Evolutionary conservation across 1,139 yeast species (phyloP).

Genomic region (Saccharomyces uvarum): DNA sequence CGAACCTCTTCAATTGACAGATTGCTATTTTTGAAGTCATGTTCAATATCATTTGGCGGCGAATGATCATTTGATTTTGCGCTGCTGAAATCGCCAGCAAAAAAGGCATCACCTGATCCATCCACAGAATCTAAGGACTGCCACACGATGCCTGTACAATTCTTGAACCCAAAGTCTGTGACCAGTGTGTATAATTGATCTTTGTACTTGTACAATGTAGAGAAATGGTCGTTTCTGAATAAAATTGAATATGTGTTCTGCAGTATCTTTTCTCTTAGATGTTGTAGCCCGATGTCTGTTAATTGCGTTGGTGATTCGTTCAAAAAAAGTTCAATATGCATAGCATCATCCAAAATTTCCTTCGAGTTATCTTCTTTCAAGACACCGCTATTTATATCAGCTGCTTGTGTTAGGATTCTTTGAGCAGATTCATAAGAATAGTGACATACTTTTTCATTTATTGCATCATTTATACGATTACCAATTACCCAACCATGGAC

Average conservation of each 20-base stretch:
- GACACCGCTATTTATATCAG: constrained; percentile 25
- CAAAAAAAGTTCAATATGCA: constrained; percentile 29
- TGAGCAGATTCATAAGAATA: constrained; percentile 44
- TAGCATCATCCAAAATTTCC: constrained; percentile 28
- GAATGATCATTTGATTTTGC: constrained; percentile 9
- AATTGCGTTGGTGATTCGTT: constrained; percentile 58
- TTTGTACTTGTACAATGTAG: constrained; percentile 52
- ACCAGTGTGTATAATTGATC: constrained; percentile 52
- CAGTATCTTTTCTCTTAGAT: constrained; percentile 37
- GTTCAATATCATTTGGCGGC: constrained; percentile 3
- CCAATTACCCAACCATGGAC: constrained; percentile 47
- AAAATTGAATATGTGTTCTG: constrained; percentile 52
- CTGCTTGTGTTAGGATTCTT: constrained; percentile 34
- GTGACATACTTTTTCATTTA: constrained; percentile 29
- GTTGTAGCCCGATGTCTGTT: constrained; percentile 53
- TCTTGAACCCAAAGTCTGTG: constrained; percentile 61
- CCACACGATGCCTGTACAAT: constrained; percentile 57
- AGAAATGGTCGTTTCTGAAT: constrained; percentile 81
- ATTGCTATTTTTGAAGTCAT: background rate
- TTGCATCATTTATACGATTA: constrained; percentile 19
- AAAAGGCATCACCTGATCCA: constrained; percentile 62
- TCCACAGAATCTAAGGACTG: constrained; percentile 58
- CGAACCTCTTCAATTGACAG: constrained; percentile 3
- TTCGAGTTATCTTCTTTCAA: constrained; percentile 9
- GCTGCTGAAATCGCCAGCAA: constrained; percentile 52